A percentile compares a stretch with the other conserved stretches of the same genome.
These are phyloP conservation scores for Salvia miltiorrhiza DNA, from an alignment of 257 asterid species.

Conservation along the genomic window DNA sequence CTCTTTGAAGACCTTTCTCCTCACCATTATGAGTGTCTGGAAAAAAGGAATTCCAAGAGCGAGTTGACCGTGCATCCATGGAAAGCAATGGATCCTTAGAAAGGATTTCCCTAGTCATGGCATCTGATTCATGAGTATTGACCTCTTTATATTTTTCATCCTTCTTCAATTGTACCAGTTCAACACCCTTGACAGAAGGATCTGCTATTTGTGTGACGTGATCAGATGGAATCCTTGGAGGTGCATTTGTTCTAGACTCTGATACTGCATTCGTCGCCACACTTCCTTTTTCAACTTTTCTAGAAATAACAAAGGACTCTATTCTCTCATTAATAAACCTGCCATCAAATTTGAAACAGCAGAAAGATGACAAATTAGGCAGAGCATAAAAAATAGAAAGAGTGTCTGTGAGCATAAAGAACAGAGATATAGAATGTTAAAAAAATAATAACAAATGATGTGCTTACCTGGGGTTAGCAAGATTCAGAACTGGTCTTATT, in stretches of 20 bases:
- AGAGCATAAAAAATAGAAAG: constrained; percentile 30
- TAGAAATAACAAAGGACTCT: constrained; percentile 63
- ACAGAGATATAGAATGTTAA: constrained; percentile 19
- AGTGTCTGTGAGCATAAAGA: constrained; percentile 25
- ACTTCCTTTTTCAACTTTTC: constrained; percentile 61
- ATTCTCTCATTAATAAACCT: constrained; percentile 96
- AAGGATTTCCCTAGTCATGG: constrained; percentile 31
- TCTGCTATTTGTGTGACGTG: constrained; percentile 52
- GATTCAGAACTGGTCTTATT: constrained; percentile 86
- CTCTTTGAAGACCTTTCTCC: constrained; percentile 49
- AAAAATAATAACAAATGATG: constrained; percentile 15
- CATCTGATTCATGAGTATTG: constrained; percentile 36
- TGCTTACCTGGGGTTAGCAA: constrained; percentile 81
- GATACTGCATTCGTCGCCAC: constrained; percentile 35
- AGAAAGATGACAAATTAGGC: constrained; percentile 16
- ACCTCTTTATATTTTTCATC: constrained; percentile 37
- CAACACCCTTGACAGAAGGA: constrained; percentile 82
- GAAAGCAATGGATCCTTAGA: constrained; percentile 90
- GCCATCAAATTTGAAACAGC: constrained; percentile 32
- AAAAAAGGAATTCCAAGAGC: constrained; percentile 75
- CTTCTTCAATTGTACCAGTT: constrained; percentile 84
- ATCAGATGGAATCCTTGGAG: constrained; percentile 46
- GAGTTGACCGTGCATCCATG: constrained; percentile 65
- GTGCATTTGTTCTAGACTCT: constrained; percentile 39
- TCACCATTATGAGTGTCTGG: constrained; percentile 49